phyloP scores from a whole-genome alignment of 495 filamentous ascomycete genomes.

The Aspergillus bridgeri region DNA sequence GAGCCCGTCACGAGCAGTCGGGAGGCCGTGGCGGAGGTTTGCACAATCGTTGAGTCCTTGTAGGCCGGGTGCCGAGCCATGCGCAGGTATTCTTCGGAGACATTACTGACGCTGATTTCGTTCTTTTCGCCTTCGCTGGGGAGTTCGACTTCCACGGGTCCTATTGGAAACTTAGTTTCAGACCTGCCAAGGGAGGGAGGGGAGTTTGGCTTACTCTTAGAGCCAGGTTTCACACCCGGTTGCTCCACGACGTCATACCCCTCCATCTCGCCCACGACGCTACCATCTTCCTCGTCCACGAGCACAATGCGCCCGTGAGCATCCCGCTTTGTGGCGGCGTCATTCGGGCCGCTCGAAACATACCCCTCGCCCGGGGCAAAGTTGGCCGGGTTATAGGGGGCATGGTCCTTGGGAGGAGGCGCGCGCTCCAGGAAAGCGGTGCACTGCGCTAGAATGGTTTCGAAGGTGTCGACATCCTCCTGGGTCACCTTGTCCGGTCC shows the following conservation, averaged over 20 bases:
- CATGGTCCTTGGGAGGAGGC: constrained; percentile 50
- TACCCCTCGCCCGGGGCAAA: constrained; percentile 80
- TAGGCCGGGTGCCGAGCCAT: constrained; percentile 87
- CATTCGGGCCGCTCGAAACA: constrained; percentile 26
- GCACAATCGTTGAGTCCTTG: constrained; percentile 78
- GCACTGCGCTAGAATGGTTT: constrained; percentile 93
- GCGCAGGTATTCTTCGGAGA: constrained; percentile 73
- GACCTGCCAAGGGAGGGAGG: constrained; percentile 1
- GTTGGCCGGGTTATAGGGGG: constrained; percentile 72
- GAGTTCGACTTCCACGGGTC: constrained; percentile 90
- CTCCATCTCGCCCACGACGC: constrained; percentile 88
- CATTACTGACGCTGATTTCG: constrained; percentile 69
- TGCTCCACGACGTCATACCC: constrained; percentile 78
- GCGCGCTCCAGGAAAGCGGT: constrained; percentile 87
- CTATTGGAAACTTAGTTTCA: constrained; percentile 32
- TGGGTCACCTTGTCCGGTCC: constrained; percentile 64
- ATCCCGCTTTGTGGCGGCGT: constrained; percentile 3
- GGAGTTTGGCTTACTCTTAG: constrained; percentile 62
- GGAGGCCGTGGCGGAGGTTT: constrained; percentile 85
- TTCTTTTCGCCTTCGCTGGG: constrained; percentile 68
- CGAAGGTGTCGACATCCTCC: constrained; percentile 93
- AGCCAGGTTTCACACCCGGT: constrained; percentile 68
- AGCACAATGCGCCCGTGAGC: constrained; percentile 64
- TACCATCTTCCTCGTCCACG: constrained; percentile 91
- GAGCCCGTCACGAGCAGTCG: constrained; percentile 89